phyloP scores from a whole-genome alignment of 2,329 filamentous ascomycete genomes.

The Neurospora sp. region DNA sequence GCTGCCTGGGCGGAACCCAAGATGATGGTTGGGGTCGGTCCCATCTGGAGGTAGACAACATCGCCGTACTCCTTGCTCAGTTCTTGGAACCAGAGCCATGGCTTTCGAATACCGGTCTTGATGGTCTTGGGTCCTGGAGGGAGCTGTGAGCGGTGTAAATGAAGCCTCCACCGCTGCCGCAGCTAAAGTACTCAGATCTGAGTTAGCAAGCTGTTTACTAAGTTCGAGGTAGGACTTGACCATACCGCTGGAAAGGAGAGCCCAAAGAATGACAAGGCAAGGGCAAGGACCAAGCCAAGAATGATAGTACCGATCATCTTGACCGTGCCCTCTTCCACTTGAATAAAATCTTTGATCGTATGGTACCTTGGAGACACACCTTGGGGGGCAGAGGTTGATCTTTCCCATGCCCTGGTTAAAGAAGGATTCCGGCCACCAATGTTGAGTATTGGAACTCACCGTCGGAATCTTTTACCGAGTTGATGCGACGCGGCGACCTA shows the following conservation, averaged over 20 bases:
- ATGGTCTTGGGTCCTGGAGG: constrained; percentile 28
- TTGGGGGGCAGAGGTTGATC: background rate
- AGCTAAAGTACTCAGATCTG: constrained; percentile 17
- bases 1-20: constrained; percentile 32
- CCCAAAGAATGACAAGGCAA: background rate
- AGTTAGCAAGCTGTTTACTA: background rate
- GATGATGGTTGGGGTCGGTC: constrained; percentile 32
- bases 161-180: constrained; percentile 29
- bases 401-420: background rate
- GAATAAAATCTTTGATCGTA: background rate
- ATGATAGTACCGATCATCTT: background rate
- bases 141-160: constrained; percentile 27
- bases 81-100: constrained; percentile 33
- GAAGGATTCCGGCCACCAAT: background rate
- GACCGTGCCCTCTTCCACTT: background rate
- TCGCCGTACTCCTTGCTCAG: constrained; percentile 29
- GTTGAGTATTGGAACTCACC: background rate
- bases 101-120: constrained; percentile 29
- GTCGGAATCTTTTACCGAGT: background rate
- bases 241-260: background rate
- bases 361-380: background rate
- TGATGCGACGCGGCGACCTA: background rate
- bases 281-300: background rate
- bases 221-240: background rate
- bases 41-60: constrained; percentile 32